Percentiles rank a stretch among this genome's conserved stretches.
These are phyloP conservation scores for Ophiostoma angusticollis DNA, from an alignment of 2,329 filamentous ascomycete species.

Conservation along the genomic window DNA sequence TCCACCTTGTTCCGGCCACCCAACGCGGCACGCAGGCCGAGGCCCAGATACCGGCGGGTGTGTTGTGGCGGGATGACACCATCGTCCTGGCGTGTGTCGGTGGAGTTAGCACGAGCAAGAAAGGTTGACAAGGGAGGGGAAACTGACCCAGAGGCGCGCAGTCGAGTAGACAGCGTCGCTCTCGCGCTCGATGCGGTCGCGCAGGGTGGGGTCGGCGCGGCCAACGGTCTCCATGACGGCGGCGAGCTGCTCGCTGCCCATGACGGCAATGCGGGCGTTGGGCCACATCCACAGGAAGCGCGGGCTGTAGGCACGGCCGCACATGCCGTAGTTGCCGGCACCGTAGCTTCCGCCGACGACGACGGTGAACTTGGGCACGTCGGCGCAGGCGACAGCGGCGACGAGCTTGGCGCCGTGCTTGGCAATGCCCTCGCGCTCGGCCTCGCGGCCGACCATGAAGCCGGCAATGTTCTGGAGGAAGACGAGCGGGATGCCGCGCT, in stretches of 20 bases:
- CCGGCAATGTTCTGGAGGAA: constrained; percentile 96
- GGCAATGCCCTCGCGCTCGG: constrained; percentile 88
- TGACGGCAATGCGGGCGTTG: constrained; percentile 89
- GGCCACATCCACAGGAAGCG: constrained; percentile 95
- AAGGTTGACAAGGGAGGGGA: constrained; percentile 6
- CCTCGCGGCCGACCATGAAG: constrained; percentile 94
- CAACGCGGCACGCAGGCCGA: constrained; percentile 60
- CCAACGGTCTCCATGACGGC: constrained; percentile 93
- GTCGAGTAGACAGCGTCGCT: constrained; percentile 81
- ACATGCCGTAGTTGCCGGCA: constrained; percentile 98
- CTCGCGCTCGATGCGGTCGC: constrained; percentile 75
- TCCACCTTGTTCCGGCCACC: constrained; percentile 51
- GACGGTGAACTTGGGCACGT: constrained; percentile 94
- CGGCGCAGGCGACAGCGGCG: constrained; percentile 83
- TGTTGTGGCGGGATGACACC: constrained; percentile 69
- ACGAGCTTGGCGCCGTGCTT: constrained; percentile 98
- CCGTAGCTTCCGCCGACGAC: constrained; percentile 89
- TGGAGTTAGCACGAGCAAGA: constrained; percentile 1
- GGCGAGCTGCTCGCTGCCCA: constrained; percentile 86
- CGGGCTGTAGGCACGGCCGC: constrained; percentile 83
- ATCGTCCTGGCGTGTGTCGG: constrained; percentile 42
- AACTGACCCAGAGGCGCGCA: constrained; percentile 70
- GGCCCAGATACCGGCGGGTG: constrained; percentile 57
- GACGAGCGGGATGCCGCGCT: constrained; percentile 77
- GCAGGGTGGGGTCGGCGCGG: constrained; percentile 62